Conservation (phyloP, 2,329 filamentous ascomycete species). For the Colletotrichum paranaense region DNA sequence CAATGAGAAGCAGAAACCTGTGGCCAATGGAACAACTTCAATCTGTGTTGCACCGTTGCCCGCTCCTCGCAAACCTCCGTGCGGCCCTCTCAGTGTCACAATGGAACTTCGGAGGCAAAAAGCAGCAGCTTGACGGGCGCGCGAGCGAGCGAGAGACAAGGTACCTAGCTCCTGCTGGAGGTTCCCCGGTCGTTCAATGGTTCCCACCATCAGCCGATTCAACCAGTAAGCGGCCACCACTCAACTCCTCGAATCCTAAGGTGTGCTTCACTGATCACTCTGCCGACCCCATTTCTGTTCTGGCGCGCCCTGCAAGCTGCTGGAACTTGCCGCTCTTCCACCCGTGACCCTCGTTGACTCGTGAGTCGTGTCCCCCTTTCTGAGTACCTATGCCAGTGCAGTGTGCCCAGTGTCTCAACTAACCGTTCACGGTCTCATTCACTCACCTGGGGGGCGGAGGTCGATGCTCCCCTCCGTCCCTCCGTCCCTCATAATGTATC, state of each 20-base stretch:
- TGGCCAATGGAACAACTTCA: not conserved
- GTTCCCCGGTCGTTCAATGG: not conserved
- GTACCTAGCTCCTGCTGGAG: not conserved
- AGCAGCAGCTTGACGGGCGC: too few species aligned
- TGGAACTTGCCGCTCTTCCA: not conserved
- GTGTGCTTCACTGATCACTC: not conserved
- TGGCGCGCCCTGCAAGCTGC: not conserved
- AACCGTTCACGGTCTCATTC: too few species aligned
- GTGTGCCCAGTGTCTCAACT: not conserved
- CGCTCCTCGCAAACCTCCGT: not conserved
- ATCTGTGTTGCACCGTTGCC: not conserved
- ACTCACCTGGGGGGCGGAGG: not conserved
- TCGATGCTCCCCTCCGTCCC: not conserved
- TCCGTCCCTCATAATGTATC: too few species aligned
- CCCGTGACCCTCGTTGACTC: not conserved
- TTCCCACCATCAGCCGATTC: not conserved
- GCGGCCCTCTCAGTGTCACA: not conserved
- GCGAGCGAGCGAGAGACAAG: not conserved
- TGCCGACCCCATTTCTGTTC: not conserved
- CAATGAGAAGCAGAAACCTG: not conserved
- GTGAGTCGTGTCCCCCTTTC: not conserved
- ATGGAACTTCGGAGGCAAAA: too few species aligned
- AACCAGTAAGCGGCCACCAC: not conserved
- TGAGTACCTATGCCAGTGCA: too few species aligned
- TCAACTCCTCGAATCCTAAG: not conserved